phyloP scores from a whole-genome alignment of 2,329 filamentous ascomycete genomes.

The Herpotrichia juniperi region DNA sequence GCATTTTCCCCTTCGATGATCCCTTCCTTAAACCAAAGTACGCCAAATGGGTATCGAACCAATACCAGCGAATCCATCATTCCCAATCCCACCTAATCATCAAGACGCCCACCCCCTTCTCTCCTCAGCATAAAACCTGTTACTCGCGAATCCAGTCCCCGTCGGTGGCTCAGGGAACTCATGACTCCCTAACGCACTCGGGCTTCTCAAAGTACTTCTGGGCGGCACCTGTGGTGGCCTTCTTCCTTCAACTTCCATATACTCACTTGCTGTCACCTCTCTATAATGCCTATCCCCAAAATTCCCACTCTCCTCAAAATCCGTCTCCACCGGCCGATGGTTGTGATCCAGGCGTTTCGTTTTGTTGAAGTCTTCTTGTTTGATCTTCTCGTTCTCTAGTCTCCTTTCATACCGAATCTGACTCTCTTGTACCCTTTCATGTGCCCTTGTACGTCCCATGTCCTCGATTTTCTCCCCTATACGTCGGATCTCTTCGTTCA shows the following conservation, averaged over 20 bases:
- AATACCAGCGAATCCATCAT: no score
- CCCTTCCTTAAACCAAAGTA: no score
- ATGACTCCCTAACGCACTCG: neutral
- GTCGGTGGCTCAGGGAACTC: neutral
- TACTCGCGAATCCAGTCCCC: neutral
- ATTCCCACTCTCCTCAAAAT: constrained; percentile 17
- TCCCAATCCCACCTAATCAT: no score
- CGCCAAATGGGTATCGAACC: no score
- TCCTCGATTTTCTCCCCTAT: constrained; percentile 41
- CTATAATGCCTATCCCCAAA: no score
- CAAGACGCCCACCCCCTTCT: neutral
- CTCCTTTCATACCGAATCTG: constrained; percentile 25
- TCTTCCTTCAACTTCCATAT: no score
- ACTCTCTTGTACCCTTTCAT: no score
- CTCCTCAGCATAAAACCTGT: neutral
- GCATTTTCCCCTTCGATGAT: no score
- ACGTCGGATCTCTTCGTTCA: constrained; percentile 34
- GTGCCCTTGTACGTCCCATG: constrained; percentile 19
- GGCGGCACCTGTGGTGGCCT: constrained; percentile 9
- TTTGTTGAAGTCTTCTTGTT: constrained; percentile 30
- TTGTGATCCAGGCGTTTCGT: constrained; percentile 22
- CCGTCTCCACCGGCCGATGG: constrained; percentile 23
- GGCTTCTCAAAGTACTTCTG: constrained; percentile 16
- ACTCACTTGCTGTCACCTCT: no score
- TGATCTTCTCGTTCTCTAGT: constrained; percentile 36